phyloP scores from a whole-genome alignment of 441 rosid species.

The Melastoma candidum region DNA sequence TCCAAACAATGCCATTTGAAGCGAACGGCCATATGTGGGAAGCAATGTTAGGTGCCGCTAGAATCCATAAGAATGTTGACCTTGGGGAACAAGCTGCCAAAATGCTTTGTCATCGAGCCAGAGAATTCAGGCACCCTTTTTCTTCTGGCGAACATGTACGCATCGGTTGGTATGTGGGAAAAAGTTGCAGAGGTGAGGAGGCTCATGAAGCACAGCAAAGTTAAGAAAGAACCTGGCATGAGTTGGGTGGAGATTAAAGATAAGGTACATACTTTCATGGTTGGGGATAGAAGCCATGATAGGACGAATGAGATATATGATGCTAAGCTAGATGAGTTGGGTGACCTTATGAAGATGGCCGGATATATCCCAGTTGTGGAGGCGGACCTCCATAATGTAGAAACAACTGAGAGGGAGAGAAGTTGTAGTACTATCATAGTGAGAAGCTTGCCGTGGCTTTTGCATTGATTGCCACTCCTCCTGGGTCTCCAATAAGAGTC shows the following conservation, averaged over 20 bases:
- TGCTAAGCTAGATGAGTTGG: constrained; percentile 50
- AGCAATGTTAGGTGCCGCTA: constrained; percentile 61
- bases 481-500: constrained; percentile 50
- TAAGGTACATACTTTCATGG: constrained; percentile 46
- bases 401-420: constrained; percentile 40
- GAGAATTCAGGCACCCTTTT: constrained; percentile 54
- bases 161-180: constrained; percentile 57
- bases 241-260: constrained; percentile 74
- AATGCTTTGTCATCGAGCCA: constrained; percentile 49
- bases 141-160: constrained; percentile 58
- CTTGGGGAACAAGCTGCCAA: constrained; percentile 48
- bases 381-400: constrained; percentile 59
- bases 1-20: constrained; percentile 45
- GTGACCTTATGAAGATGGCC: constrained; percentile 35
- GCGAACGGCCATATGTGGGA: constrained; percentile 56
- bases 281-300: constrained; percentile 47
- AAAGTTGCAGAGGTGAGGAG: constrained; percentile 43
- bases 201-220: constrained; percentile 45
- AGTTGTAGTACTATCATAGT: constrained; percentile 51
- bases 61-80: constrained; percentile 53
- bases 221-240: constrained; percentile 64
- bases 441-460: constrained; percentile 74
- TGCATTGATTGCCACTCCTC: constrained; percentile 53
- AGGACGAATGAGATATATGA: constrained; percentile 43
- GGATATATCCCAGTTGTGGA: constrained; percentile 61